Evolutionary conservation across 495 filamentous ascomycete species (phyloP), one percentile per base, ranked within the genome.

Genomic region (Penicillium steckii): DNA sequence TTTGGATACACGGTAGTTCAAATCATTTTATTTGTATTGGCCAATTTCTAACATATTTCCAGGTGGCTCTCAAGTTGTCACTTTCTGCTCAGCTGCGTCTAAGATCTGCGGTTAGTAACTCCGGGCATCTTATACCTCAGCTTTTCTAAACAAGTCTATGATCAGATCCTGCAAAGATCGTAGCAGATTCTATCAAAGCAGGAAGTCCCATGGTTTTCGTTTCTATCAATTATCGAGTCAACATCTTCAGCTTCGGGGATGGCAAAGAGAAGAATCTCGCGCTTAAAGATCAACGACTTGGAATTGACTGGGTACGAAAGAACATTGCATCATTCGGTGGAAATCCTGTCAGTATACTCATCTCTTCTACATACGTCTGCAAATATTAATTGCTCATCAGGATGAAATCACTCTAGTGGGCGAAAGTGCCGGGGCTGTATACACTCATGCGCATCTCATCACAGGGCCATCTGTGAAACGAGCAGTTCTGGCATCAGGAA

Each of bases 211-310:
- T 85, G 22, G 71, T 89, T 18, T 78, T 87, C 48, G 80, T 87
- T 12, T 72, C 74, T 4, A 75, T 85, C 63, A 86, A 86, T 65
- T 86, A 87, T 61, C 82, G 85, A 5, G 55, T 86, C 45, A 84
- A 85, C 61, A 79, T 88, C 50, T 84, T 86, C 55, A 79, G 82
- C 19, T 86, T 82, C 41, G 81, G 83, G 19, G 75, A 80, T 52
- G 79, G 75, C 6, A 66, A 62, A 19, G 68, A 73, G 50, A 74
- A 71, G 46, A 85, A 81, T 52, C 70, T 82, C 9, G 85, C 84
- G 2, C 73, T 84, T 3, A 77, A 86, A 24, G 85, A 90, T 67
- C 83, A 89, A 64, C 77, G 83, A 19, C 74, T 86, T 62, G 83
- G 77, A 3, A 74, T 86, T 15, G 76, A 85, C 54, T 87, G 82